phyloP scores from a whole-genome alignment of 495 filamentous ascomycete genomes.

The Podospora bellae-mahoneyi region DNA sequence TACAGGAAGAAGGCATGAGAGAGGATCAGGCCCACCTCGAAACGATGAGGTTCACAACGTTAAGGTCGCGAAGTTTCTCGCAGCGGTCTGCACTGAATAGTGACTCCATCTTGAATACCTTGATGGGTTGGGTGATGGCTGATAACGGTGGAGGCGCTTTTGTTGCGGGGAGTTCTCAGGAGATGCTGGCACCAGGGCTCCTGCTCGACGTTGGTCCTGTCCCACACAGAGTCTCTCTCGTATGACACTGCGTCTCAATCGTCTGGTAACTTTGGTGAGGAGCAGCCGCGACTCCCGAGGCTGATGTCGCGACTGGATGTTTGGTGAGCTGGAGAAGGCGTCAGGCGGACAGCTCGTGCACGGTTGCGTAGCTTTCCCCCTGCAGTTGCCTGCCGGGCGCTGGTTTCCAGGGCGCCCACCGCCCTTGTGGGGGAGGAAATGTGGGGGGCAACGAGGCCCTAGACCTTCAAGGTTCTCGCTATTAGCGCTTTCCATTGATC shows the following conservation, averaged over 20 bases:
- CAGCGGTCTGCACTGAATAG: conserved; percentile 41
- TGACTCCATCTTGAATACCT: conserved; percentile 33
- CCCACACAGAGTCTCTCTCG: neutral
- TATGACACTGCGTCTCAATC: neutral
- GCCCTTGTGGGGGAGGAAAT: neutral
- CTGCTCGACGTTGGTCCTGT: neutral
- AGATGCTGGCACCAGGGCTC: neutral
- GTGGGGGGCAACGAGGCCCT: neutral
- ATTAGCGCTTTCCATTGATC: neutral
- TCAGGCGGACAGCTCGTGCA: neutral
- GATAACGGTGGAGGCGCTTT: neutral
- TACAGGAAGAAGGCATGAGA: conserved; percentile 18
- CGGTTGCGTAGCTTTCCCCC: neutral
- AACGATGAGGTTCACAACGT: conserved; percentile 58
- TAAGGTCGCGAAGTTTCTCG: conserved; percentile 50
- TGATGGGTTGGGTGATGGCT: neutral
- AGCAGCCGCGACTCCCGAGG: neutral
- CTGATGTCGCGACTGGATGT: neutral
- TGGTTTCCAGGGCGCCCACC: neutral
- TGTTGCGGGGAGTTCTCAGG: neutral
- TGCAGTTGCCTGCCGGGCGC: neutral
- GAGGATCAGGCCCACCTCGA: conserved; percentile 46
- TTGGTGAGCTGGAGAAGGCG: neutral
- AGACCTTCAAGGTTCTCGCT: conserved; percentile 4
- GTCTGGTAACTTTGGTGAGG: neutral